Conservation (phyloP, 306 rosid species). For the Begonia masoniana region DNA sequence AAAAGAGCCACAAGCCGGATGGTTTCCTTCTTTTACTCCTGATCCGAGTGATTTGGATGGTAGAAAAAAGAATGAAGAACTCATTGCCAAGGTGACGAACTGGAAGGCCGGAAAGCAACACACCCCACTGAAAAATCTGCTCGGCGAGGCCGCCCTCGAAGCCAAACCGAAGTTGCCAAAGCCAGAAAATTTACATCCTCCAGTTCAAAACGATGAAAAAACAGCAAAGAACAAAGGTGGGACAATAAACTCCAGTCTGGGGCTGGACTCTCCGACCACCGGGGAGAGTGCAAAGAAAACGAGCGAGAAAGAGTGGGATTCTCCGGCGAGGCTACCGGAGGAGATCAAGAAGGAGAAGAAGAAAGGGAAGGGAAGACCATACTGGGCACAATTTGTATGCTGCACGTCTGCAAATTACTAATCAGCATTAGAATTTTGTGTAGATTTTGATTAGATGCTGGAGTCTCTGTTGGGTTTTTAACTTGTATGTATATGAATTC, state of each 20-base stretch:
- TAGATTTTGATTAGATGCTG: no score
- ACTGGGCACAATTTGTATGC: constrained; percentile 76
- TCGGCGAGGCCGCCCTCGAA: constrained; percentile 56
- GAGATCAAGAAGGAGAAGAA: constrained; percentile 59
- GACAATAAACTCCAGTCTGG: constrained; percentile 42
- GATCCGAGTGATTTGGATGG: constrained; percentile 47
- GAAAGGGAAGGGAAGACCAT: constrained; percentile 63
- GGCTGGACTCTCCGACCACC: constrained; percentile 17
- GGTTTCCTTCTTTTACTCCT: constrained; percentile 70
- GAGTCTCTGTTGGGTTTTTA: no score
- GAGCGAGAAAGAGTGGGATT: constrained; percentile 63
- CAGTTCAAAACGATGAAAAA: constrained; percentile 21
- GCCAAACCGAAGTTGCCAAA: constrained; percentile 40
- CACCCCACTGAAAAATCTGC: constrained; percentile 66
- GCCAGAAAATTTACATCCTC: constrained; percentile 18
- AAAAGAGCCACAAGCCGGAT: constrained; percentile 38
- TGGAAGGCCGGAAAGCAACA: constrained; percentile 71
- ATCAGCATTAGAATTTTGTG: no score
- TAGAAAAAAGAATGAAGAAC: constrained; percentile 68
- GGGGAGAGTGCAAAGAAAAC: constrained; percentile 20
- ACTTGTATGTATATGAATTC: no score
- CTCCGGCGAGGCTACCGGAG: constrained; percentile 73
- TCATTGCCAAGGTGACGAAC: constrained; percentile 73
- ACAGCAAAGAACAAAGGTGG: constrained; percentile 4
- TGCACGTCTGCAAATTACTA: constrained; percentile 58